Conservation (phyloP, 2,329 filamentous ascomycete genomes). For the Diaporthe eres region DNA sequence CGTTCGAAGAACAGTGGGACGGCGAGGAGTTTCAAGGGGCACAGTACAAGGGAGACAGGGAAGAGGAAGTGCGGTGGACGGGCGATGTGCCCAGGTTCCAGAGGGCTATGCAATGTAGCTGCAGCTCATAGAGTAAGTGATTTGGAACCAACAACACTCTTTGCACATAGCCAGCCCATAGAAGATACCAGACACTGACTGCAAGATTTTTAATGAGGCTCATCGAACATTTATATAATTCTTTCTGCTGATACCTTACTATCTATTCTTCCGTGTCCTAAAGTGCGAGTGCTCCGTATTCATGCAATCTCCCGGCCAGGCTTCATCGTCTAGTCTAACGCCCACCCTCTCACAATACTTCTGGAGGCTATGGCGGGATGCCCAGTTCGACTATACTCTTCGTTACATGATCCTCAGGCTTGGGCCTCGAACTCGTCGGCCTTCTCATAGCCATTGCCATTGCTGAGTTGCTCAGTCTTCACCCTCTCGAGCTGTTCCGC, state of each 20-base stretch:
- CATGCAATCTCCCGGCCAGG: slow-evolving; percentile 25
- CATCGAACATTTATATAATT: neutral
- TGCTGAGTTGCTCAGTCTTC: slow-evolving; percentile 66
- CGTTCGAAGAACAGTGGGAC: slow-evolving; percentile 86
- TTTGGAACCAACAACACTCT: neutral
- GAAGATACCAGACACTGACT: slow-evolving; percentile 20
- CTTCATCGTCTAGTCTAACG: neutral
- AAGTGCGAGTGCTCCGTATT: slow-evolving; percentile 16
- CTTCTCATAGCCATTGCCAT: slow-evolving; percentile 56
- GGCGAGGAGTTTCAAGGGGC: slow-evolving; percentile 62
- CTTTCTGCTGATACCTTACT: neutral
- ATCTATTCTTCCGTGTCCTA: neutral
- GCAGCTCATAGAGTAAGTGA: slow-evolving; percentile 77
- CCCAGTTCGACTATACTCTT: no score
- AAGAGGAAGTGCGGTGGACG: slow-evolving; percentile 86
- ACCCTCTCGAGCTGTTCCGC: slow-evolving; percentile 84
- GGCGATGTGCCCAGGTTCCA: slow-evolving; percentile 85
- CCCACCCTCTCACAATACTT: neutral
- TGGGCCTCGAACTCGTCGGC: slow-evolving; percentile 65
- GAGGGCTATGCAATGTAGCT: slow-evolving; percentile 93
- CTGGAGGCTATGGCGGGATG: neutral
- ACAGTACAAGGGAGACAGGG: slow-evolving; percentile 70
- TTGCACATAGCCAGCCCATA: slow-evolving; percentile 1
- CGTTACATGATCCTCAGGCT: slow-evolving; percentile 32
- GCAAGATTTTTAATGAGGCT: neutral